Evolutionary conservation across 106 monocot species (phyloP).

Genomic region (Hemerocallis citrina): DNA sequence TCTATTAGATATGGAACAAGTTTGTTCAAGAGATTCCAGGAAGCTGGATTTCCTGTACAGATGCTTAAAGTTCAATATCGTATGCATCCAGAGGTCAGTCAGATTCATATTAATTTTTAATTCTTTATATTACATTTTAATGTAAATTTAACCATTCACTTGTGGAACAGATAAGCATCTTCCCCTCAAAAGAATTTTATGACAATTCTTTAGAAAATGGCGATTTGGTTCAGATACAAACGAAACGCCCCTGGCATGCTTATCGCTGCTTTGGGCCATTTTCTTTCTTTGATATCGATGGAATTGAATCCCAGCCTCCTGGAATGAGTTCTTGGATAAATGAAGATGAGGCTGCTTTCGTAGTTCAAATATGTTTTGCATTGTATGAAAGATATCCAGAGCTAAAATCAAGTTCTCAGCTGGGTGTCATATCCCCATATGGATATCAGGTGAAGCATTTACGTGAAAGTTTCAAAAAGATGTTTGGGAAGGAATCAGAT

Average conservation of each 20-base stretch:
- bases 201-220: constrained; percentile 65
- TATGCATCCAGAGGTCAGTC: constrained; percentile 97
- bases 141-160: background rate
- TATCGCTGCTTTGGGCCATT: constrained; percentile 94
- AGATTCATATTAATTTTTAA: background rate
- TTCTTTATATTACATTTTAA: background rate
- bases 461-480: constrained; percentile 43
- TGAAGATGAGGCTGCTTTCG: constrained; percentile 76
- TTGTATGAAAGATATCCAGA: constrained; percentile 48
- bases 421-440: constrained; percentile 90
- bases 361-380: constrained; percentile 59
- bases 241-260: constrained; percentile 54
- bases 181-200: constrained; percentile 94
- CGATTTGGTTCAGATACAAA: constrained; percentile 47
- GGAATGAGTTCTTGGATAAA: constrained; percentile 88
- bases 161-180: constrained; percentile 65
- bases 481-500: constrained; percentile 67
- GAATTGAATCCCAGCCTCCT: constrained; percentile 55
- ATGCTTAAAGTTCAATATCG: constrained; percentile 96
- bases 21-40: constrained; percentile 97
- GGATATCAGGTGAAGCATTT: constrained; percentile 78
- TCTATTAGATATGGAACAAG: constrained; percentile 69
- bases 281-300: constrained; percentile 82
- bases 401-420: constrained; percentile 55
- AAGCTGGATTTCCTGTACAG: constrained; percentile 88